These are phyloP conservation scores for Pseudogymnoascus sp. DNA, from an alignment of 2,329 filamentous ascomycete genomes.

Conservation along the genomic window DNA sequence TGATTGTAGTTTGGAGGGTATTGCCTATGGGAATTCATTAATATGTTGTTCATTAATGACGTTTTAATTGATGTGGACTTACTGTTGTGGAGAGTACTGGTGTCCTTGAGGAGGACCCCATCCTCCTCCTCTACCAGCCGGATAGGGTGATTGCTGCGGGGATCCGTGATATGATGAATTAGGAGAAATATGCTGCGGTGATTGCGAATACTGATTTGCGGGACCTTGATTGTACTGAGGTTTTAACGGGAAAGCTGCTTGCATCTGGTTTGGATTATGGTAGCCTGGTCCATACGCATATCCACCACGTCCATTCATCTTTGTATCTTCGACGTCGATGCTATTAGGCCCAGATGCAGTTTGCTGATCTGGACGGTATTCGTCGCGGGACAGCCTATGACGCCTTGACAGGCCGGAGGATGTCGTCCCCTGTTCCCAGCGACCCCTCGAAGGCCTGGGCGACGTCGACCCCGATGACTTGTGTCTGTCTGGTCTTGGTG, in stretches of 20 bases:
- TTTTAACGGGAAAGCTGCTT: constrained; percentile 29
- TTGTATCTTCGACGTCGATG: constrained; percentile 28
- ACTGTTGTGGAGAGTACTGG: constrained; percentile 42
- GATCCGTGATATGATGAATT: constrained; percentile 50
- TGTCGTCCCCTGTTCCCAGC: constrained; percentile 18
- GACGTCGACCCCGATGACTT: constrained; percentile 17
- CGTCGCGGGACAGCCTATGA: constrained; percentile 21
- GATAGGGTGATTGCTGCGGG: constrained; percentile 55
- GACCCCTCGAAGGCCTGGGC: constrained; percentile 17
- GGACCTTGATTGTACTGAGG: constrained; percentile 29
- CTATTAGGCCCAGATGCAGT: constrained; percentile 30
- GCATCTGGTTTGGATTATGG: constrained; percentile 31
- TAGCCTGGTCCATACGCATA: constrained; percentile 28
- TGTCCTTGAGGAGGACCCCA: constrained; percentile 33
- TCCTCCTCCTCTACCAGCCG: constrained; percentile 47
- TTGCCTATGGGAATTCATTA: constrained; percentile 41
- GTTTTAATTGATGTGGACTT: constrained; percentile 27
- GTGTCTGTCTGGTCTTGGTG: constrained; percentile 18
- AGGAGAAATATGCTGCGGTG: constrained; percentile 49
- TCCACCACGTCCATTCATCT: constrained; percentile 29
- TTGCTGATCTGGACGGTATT: constrained; percentile 20
- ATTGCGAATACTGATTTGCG: constrained; percentile 43
- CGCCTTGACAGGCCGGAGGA: constrained; percentile 21
- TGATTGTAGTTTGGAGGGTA: constrained; percentile 54
- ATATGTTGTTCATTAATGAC: constrained; percentile 29